Conservation (phyloP, 106 monocot genomes). For the Dioscorea alata region DNA sequence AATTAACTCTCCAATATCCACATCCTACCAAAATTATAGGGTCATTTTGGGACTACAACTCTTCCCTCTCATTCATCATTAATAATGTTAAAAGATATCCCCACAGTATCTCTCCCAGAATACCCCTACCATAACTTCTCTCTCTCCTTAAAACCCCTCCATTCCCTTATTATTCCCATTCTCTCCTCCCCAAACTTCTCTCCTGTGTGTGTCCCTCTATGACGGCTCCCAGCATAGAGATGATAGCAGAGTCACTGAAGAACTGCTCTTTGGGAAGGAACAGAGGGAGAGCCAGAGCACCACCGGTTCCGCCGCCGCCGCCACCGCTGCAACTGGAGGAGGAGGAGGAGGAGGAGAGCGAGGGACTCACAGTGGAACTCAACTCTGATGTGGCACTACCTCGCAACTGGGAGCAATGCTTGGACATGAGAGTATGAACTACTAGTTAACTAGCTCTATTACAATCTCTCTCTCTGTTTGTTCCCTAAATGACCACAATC, state of each 20-base stretch:
- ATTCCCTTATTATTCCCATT: not conserved
- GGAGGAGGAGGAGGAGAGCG: slow-evolving; percentile 11
- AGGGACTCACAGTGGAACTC: slow-evolving; percentile 63
- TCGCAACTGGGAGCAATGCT: slow-evolving; percentile 81
- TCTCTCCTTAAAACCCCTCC: not conserved
- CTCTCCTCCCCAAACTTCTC: not conserved
- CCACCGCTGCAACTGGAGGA: not conserved
- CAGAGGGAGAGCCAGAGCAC: not conserved
- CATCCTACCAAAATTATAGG: too few relatives aligned
- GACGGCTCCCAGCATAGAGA: slow-evolving; percentile 70
- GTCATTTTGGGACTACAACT: too few relatives aligned
- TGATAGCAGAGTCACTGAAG: slow-evolving; percentile 68
- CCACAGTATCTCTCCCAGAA: not conserved
- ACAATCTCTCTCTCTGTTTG: not conserved
- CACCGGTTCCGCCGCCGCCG: slow-evolving; percentile 4
- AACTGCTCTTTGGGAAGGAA: slow-evolving; percentile 46
- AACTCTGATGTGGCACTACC: slow-evolving; percentile 85
- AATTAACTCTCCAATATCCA: too few relatives aligned
- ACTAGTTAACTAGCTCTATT: not conserved
- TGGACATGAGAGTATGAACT: slow-evolving; percentile 64
- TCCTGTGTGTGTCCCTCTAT: slow-evolving; percentile 17
- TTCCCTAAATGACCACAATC: not conserved
- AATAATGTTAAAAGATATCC: not conserved
- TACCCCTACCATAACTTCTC: not conserved
- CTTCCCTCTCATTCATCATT: too few relatives aligned